Percentiles rank a stretch among this genome's conserved stretches.
Evolutionary conservation across 805 yeast genomes (phyloP).

Genomic region (Tetrapisispora nanseiensis): DNA sequence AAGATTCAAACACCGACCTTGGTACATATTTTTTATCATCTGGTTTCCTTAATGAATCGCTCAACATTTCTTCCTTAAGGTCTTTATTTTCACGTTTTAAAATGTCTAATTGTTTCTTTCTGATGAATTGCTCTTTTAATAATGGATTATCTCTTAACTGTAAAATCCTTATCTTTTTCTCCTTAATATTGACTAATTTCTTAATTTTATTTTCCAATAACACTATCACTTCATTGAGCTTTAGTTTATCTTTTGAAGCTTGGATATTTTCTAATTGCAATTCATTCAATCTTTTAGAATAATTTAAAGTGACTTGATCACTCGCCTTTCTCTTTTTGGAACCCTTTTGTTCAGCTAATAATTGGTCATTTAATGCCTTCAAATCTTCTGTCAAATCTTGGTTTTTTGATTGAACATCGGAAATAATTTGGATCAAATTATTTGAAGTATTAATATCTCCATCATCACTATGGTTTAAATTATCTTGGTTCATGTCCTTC

Average conservation of each 20-base stretch:
- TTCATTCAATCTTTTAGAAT: slow-evolving; percentile 26
- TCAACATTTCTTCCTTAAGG: slow-evolving; percentile 28
- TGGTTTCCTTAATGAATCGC: too few species aligned
- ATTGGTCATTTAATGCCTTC: slow-evolving; percentile 24
- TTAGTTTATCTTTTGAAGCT: slow-evolving; percentile 31
- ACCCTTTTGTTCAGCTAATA: slow-evolving; percentile 12
- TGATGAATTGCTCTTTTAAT: slow-evolving; percentile 48
- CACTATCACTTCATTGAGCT: slow-evolving; percentile 30
- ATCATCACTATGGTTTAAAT: background rate
- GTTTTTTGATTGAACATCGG: slow-evolving; percentile 45
- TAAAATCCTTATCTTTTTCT: slow-evolving; percentile 40
- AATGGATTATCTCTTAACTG: slow-evolving; percentile 63
- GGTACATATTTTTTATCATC: slow-evolving; percentile 36
- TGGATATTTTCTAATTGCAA: slow-evolving; percentile 36
- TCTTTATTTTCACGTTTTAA: slow-evolving; percentile 52
- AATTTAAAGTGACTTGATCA: slow-evolving; percentile 19
- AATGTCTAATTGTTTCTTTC: slow-evolving; percentile 40
- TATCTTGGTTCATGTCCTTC: slow-evolving; percentile 4
- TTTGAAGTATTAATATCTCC: slow-evolving; percentile 9
- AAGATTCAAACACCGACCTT: slow-evolving; percentile 50
- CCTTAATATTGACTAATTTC: slow-evolving; percentile 28
- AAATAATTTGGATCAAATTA: slow-evolving; percentile 33
- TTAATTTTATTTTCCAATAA: slow-evolving; percentile 32
- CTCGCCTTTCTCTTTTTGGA: slow-evolving; percentile 23
- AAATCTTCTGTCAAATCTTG: slow-evolving; percentile 34